Evolutionary conservation across 495 filamentous ascomycete genomes (phyloP).

Genomic region (Annulohypoxylon maeteangense): DNA sequence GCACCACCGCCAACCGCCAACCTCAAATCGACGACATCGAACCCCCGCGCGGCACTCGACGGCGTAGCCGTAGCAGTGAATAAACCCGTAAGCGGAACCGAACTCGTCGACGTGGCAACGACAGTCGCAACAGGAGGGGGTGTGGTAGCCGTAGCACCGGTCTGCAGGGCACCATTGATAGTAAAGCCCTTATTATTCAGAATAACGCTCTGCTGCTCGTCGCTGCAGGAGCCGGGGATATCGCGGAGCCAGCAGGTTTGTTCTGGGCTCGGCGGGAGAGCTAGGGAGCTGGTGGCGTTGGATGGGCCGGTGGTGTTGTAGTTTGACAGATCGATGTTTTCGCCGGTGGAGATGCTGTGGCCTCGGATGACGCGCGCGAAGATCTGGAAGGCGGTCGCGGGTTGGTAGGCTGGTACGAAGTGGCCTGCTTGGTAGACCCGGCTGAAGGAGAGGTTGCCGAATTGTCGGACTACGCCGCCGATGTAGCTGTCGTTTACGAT

Average conservation of each 20-base stretch:
- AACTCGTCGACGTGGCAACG: constrained; percentile 43
- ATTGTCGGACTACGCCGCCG: constrained; percentile 68
- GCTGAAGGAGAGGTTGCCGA: constrained; percentile 70
- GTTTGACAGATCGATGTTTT: constrained; percentile 55
- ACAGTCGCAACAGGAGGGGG: constrained; percentile 17
- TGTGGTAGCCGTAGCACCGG: constrained; percentile 48
- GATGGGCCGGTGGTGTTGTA: constrained; percentile 65
- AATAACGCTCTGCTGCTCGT: constrained; percentile 59
- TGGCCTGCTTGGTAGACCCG: constrained; percentile 71
- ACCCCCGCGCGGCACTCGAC: constrained; percentile 24
- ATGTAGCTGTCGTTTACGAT: constrained; percentile 63
- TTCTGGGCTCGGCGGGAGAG: constrained; percentile 52
- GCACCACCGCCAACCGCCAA: constrained; percentile 4
- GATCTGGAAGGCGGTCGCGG: constrained; percentile 67
- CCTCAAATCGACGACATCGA: background rate
- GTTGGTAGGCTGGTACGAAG: constrained; percentile 72
- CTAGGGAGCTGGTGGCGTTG: constrained; percentile 59
- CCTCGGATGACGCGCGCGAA: constrained; percentile 72
- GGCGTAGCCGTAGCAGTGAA: constrained; percentile 46
- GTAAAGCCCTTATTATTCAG: constrained; percentile 55
- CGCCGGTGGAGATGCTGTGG: constrained; percentile 70
- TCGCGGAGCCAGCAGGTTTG: constrained; percentile 68
- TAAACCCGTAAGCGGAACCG: constrained; percentile 40
- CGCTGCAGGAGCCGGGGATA: constrained; percentile 60
- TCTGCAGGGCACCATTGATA: constrained; percentile 65